Conservation (phyloP, 257 asterid species). For the Perilla frutescens region DNA sequence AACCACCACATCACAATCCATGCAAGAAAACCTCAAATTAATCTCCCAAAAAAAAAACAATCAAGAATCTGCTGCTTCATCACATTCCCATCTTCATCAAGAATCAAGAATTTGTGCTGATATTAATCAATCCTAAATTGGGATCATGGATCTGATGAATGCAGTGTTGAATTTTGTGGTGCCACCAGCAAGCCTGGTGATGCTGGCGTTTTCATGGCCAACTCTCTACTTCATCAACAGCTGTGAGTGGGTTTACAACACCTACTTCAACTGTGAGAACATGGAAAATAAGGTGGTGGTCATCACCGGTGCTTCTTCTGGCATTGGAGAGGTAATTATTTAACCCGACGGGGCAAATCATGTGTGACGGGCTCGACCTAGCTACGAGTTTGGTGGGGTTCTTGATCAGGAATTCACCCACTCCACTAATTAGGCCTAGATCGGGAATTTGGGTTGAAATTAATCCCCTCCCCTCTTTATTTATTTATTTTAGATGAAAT, state of each 20-base stretch:
- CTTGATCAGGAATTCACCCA: no score
- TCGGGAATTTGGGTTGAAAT: no score
- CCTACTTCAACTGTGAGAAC: conserved; percentile 44
- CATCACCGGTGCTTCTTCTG: conserved; percentile 96
- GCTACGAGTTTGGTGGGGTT: no score
- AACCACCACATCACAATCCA: not conserved
- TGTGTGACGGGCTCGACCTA: no score
- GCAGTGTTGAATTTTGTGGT: conserved; percentile 61
- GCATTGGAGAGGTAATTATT: conserved; percentile 80
- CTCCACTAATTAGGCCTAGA: no score
- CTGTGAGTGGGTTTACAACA: conserved; percentile 70
- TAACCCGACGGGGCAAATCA: no score
- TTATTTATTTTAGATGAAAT: no score
- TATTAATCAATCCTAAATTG: no score
- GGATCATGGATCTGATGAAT: conserved; percentile 60
- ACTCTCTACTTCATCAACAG: conserved; percentile 69
- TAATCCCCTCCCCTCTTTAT: no score
- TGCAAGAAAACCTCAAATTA: not conserved
- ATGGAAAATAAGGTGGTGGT: conserved; percentile 77
- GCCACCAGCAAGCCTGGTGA: conserved; percentile 85
- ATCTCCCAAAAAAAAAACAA: not conserved
- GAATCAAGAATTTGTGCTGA: not conserved
- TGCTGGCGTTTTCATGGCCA: conserved; percentile 94
- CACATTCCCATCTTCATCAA: not conserved
- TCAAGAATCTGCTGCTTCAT: not conserved